Conservation (phyloP, 345 rosid genomes). For the Lenwebbia sp. region DNA sequence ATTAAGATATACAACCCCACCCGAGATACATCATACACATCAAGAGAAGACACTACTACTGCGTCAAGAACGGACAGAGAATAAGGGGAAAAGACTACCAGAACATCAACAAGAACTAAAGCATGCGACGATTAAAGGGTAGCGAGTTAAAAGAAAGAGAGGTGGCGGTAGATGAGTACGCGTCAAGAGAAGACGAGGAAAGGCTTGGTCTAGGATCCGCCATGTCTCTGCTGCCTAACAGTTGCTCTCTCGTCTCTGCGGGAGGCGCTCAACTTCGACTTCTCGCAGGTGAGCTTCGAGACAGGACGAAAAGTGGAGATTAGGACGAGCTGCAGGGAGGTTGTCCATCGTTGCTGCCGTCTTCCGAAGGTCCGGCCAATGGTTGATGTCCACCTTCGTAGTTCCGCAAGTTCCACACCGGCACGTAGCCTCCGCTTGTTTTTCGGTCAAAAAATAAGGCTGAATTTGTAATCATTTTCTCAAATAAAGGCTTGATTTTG, state of each 20-base stretch:
- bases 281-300: neutral
- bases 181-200: neutral
- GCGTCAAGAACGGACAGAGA: neutral
- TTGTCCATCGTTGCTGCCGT: neutral
- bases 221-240: neutral
- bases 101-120: neutral
- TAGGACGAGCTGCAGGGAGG: neutral
- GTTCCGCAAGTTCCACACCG: neutral
- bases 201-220: neutral
- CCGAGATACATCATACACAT: neutral
- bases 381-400: neutral
- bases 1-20: neutral
- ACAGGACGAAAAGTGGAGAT: neutral
- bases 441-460: no score
- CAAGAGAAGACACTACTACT: neutral
- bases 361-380: neutral
- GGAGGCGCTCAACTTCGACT: neutral
- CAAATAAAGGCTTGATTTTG: no score
- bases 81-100: neutral
- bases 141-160: neutral
- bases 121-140: neutral
- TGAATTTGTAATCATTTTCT: no score
- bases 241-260: neutral
- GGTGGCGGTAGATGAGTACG: neutral
- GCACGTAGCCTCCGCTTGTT: neutral